Base-by-base conservation (phyloP, 176 grass and related monocot genomes). In the Canna indica region DNA sequence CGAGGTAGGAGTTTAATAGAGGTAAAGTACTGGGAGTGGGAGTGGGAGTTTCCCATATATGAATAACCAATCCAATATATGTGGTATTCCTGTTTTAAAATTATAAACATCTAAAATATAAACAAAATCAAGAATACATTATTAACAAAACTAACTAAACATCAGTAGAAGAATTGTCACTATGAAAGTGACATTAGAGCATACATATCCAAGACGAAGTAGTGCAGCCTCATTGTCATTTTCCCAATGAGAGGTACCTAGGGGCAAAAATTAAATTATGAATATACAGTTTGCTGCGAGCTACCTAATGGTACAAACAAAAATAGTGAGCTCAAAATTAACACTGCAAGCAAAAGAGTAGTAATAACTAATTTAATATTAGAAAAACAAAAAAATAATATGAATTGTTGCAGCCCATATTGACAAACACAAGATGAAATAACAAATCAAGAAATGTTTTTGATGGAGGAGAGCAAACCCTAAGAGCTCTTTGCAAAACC, bases 171-270 rank as follows among this genome's bases (percentile, higher is more conserved):
- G 9, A 72, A 3, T 56, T 68, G 66, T 36, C 30, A 36, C 8
- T 25, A 33, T 2, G 20, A 52, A 74, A 41, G 17, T 27, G 36
- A 62, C 27, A 64, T 11, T 14, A 54, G 26, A 79, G 76, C 82
- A 68, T 73, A 88, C 86, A 17, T 78, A 64, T 76, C 86, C 82
- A 47, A 84, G 78, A 11, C 86, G 79, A 82, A 88, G 86, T 36
- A 69, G 13, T 63, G 34, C 41, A n/a, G 36, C 82, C 67, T 85
- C 86, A 72, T 75, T 73, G 68, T 85, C 82, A 76, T 73, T 82
- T 59, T 79, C 79, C 22, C 77, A 25, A 65, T 79, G 78, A 32
- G 34, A 29, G n/a, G 5, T 11, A 73, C 80, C 76, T 88, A 71
- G 1, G 30, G 79, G 58, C 42, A 69, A 68, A 16, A 75, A 41